A percentile compares a stretch with the other conserved stretches of the same genome.
phyloP scores from a whole-genome alignment of 2,329 filamentous ascomycete species.

The Fusarium floridanum region DNA sequence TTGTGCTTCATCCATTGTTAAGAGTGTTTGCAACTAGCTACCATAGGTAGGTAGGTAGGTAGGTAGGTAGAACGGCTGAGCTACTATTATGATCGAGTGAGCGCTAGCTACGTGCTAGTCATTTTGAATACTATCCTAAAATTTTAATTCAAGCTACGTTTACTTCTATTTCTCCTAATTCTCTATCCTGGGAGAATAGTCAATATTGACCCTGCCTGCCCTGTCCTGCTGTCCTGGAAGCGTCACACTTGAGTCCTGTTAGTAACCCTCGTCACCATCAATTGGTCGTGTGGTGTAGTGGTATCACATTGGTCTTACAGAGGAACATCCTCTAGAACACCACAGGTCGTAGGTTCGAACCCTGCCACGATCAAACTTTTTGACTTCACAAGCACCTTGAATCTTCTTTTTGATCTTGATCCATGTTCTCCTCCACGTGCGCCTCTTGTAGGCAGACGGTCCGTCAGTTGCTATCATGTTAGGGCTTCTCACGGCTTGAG shows the following conservation, averaged over 20 bases:
- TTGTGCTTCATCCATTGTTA: neutral
- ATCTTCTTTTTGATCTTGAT: neutral
- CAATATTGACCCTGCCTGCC: too few relatives aligned
- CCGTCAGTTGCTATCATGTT: neutral
- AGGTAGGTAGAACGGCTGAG: neutral
- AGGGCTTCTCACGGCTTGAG: neutral
- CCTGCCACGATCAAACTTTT: slow-evolving; percentile 34
- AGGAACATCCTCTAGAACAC: slow-evolving; percentile 7
- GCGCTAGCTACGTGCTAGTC: too few relatives aligned
- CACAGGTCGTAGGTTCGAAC: slow-evolving; percentile 44
- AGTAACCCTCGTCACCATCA: neutral
- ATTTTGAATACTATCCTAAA: too few relatives aligned
- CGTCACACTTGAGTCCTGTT: neutral
- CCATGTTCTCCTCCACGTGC: neutral
- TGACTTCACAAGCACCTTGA: neutral
- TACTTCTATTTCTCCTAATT: neutral
- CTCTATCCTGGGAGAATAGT: neutral
- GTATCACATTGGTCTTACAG: slow-evolving; percentile 35
- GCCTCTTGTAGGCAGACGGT: neutral
- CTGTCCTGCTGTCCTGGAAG: neutral
- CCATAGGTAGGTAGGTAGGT: too few relatives aligned
- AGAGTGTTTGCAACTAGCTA: neutral
- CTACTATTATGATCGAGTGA: neutral
- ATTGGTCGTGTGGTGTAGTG: slow-evolving; percentile 36
- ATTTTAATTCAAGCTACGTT: neutral